Conservation (phyloP, 495 filamentous ascomycete genomes). For the Penicillium maclennaniae region DNA sequence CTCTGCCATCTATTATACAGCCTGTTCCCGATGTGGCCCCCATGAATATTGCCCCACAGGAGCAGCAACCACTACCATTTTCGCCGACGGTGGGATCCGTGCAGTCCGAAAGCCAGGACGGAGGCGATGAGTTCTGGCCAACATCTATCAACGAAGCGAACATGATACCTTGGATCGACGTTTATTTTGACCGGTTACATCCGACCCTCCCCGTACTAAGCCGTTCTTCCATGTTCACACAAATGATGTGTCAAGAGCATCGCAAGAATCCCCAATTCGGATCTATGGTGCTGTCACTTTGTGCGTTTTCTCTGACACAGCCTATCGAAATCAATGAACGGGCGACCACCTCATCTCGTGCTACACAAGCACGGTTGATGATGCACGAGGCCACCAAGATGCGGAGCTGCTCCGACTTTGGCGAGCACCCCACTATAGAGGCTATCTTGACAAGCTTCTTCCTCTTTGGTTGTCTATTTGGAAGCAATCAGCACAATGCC, state of each 20-base stretch:
- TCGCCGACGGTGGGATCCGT: conserved; percentile 18
- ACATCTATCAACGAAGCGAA: conserved; percentile 37
- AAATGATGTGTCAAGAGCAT: conserved; percentile 58
- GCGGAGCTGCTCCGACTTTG: conserved; percentile 70
- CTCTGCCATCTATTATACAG: conserved; percentile 41
- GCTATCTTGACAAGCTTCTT: conserved; percentile 76
- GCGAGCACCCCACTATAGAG: conserved; percentile 66
- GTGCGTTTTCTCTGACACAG: conserved; percentile 81
- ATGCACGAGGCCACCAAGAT: conserved; percentile 75
- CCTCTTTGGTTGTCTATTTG: conserved; percentile 71
- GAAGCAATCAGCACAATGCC: conserved; percentile 54
- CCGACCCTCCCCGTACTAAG: conserved; percentile 75
- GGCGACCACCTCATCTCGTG: conserved; percentile 40
- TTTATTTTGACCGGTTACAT: conserved; percentile 81
- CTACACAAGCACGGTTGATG: conserved; percentile 53
- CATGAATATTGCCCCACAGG: conserved; percentile 19
- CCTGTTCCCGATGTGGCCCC: conserved; percentile 17
- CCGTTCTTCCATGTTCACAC: conserved; percentile 58
- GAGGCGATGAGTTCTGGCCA: conserved; percentile 29
- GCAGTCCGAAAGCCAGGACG: conserved; percentile 18
- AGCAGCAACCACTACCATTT: conserved; percentile 20
- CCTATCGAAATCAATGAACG: conserved; percentile 58
- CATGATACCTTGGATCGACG: conserved; percentile 63
- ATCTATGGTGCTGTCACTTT: conserved; percentile 65
- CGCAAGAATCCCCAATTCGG: conserved; percentile 65